These are phyloP conservation scores for Penicillium crustosum DNA, from an alignment of 2,329 filamentous ascomycete genomes.

Conservation along the genomic window DNA sequence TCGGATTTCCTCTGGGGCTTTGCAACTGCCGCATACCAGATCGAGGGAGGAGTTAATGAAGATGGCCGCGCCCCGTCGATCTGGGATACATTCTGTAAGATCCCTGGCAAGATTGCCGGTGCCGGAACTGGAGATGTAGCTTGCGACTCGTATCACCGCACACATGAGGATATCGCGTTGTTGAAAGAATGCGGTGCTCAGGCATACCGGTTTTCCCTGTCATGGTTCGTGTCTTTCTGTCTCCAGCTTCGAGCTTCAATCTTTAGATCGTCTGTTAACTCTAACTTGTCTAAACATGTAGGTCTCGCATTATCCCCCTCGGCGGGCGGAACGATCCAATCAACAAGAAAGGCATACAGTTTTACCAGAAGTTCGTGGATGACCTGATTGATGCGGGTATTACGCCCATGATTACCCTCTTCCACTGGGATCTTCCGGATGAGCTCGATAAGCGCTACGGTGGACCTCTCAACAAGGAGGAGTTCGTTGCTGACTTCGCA, in stretches of 20 bases:
- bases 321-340: slow-evolving; percentile 78
- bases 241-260: neutral
- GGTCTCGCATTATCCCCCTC: slow-evolving; percentile 77
- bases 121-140: slow-evolving; percentile 72
- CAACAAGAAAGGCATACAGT: slow-evolving; percentile 73
- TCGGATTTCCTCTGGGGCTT: slow-evolving; percentile 77
- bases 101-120: slow-evolving; percentile 79
- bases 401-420: slow-evolving; percentile 76
- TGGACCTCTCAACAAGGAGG: slow-evolving; percentile 74
- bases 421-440: slow-evolving; percentile 86
- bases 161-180: slow-evolving; percentile 72
- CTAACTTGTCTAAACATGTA: slow-evolving; percentile 11
- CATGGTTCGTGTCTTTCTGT: slow-evolving; percentile 51
- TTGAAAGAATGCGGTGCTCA: slow-evolving; percentile 71
- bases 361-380: slow-evolving; percentile 77
- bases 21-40: slow-evolving; percentile 81
- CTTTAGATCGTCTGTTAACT: neutral
- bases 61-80: slow-evolving; percentile 81
- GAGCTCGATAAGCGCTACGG: slow-evolving; percentile 77
- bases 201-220: slow-evolving; percentile 80
- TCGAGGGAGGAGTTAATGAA: slow-evolving; percentile 72
- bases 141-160: slow-evolving; percentile 84
- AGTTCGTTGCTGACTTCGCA: slow-evolving; percentile 80
- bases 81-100: slow-evolving; percentile 86
- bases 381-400: slow-evolving; percentile 75